These are phyloP conservation scores for Trichoderma koningii DNA, from an alignment of 2,329 filamentous ascomycete genomes.

Conservation along the genomic window DNA sequence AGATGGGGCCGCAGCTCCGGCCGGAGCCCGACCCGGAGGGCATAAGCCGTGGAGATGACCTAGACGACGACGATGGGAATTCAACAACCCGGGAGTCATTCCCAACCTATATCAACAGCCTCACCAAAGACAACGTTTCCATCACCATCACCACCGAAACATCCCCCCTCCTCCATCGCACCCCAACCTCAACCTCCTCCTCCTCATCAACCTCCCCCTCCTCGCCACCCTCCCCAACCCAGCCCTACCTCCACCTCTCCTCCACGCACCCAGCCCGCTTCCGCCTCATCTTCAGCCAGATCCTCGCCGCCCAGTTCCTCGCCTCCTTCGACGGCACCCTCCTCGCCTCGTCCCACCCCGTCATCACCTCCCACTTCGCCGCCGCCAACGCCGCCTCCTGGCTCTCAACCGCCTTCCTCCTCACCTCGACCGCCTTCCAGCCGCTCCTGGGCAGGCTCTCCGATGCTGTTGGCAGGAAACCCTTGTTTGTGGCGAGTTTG, in stretches of 20 bases:
- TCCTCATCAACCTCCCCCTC: background rate
- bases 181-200: background rate
- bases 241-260: constrained; percentile 44
- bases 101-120: background rate
- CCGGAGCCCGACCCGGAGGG: constrained; percentile 27
- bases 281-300: constrained; percentile 62
- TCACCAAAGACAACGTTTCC: background rate
- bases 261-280: constrained; percentile 55
- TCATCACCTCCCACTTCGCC: constrained; percentile 78
- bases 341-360: constrained; percentile 79
- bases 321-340: constrained; percentile 74
- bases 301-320: constrained; percentile 61
- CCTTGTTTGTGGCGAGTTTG: constrained; percentile 65
- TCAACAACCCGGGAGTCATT: background rate
- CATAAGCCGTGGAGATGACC: background rate
- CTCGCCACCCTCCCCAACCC: background rate
- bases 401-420: constrained; percentile 76
- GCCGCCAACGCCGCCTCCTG: constrained; percentile 79
- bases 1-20: background rate
- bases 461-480: constrained; percentile 70
- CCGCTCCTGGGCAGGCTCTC: constrained; percentile 74
- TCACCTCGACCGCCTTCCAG: constrained; percentile 76
- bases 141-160: constrained; percentile 29
- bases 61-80: background rate
- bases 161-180: constrained; percentile 34